These are phyloP conservation scores for Fusarium cyanostomum DNA, from an alignment of 2,329 filamentous ascomycete species.

Conservation along the genomic window DNA sequence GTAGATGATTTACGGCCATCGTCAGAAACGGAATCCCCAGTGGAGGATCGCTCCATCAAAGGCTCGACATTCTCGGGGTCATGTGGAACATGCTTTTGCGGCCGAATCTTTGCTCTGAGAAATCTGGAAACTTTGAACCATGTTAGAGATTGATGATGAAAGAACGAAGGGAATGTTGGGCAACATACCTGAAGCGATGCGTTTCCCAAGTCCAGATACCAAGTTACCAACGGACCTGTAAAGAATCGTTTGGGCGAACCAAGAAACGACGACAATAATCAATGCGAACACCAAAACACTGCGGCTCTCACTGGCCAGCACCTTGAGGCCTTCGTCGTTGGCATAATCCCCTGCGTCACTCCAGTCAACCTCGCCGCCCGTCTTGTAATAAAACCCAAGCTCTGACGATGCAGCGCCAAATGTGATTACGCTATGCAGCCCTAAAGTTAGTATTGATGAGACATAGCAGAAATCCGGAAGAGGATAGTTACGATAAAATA, in stretches of 20 bases:
- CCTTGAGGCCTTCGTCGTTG: constrained; percentile 44
- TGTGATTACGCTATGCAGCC: constrained; percentile 36
- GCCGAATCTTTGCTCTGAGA: constrained; percentile 26
- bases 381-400: constrained; percentile 45
- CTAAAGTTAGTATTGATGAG: constrained; percentile 15
- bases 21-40: constrained; percentile 2
- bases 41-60: constrained; percentile 19
- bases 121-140: constrained; percentile 17
- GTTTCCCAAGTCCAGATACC: constrained; percentile 26
- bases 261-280: constrained; percentile 36
- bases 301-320: constrained; percentile 43
- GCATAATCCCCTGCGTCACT: constrained; percentile 43
- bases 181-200: constrained; percentile 38
- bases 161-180: background rate
- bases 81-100: constrained; percentile 15
- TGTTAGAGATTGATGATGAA: constrained; percentile 7
- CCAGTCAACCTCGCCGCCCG: constrained; percentile 47
- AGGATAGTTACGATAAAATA: constrained; percentile 34
- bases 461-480: background rate
- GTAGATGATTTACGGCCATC: constrained; percentile 12
- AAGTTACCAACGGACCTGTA: constrained; percentile 36
- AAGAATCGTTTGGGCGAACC: constrained; percentile 36
- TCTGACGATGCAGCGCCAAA: constrained; percentile 45
- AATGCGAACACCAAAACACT: constrained; percentile 35
- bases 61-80: constrained; percentile 33